These are phyloP conservation scores for Conticribra weissflogii DNA, from an alignment of 108 stramenopile species.

Conservation along the genomic window DNA sequence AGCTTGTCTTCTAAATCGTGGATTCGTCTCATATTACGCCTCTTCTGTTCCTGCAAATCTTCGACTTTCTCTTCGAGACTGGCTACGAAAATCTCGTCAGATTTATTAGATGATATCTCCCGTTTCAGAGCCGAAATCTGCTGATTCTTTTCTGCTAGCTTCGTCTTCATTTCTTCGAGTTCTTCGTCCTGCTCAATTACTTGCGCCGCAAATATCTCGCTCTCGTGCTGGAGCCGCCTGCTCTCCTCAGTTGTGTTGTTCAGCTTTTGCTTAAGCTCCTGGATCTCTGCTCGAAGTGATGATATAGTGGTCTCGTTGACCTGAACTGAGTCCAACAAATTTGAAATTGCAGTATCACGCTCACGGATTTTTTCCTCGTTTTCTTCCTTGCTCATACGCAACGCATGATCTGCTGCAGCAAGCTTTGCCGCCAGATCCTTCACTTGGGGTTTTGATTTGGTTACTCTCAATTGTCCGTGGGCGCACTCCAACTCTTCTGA, in stretches of 20 bases:
- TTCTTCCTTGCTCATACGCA: constrained; percentile 26
- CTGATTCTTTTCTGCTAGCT: constrained; percentile 44
- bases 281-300: constrained; percentile 40
- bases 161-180: constrained; percentile 53
- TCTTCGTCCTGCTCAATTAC: constrained; percentile 88
- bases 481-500: constrained; percentile 36
- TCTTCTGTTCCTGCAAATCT: constrained; percentile 24
- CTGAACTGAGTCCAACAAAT: constrained; percentile 47
- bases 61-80: constrained; percentile 13
- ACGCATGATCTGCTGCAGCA: constrained; percentile 35
- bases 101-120: constrained; percentile 30
- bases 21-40: constrained; percentile 19
- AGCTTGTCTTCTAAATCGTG: constrained; percentile 33
- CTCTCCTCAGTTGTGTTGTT: constrained; percentile 47
- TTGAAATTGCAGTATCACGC: constrained; percentile 44
- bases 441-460: constrained; percentile 36
- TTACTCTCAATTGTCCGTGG: constrained; percentile 24
- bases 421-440: constrained; percentile 41
- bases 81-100: constrained; percentile 13
- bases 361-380: constrained; percentile 46
- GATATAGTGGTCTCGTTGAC: constrained; percentile 35
- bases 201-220: constrained; percentile 86
- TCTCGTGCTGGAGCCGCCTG: constrained; percentile 68
- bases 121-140: constrained; percentile 33
- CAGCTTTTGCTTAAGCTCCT: constrained; percentile 38